Percentiles rank a stretch among this genome's conserved stretches.
phyloP scores from a whole-genome alignment of 2,329 filamentous ascomycete genomes.

The Trichoderma sp. region DNA sequence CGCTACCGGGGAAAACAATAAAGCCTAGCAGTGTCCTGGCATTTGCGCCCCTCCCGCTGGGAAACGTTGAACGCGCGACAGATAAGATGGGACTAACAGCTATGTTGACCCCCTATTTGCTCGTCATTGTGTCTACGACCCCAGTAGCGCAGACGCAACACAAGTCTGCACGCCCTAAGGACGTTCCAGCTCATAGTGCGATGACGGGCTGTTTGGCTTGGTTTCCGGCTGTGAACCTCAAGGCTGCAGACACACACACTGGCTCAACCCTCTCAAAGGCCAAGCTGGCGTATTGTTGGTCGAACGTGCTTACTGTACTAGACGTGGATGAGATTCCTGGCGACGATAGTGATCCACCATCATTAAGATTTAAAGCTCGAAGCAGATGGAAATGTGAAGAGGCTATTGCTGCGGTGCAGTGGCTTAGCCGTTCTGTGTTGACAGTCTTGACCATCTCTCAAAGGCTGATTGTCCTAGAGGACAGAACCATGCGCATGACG shows the following conservation, averaged over 20 bases:
- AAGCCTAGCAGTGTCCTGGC: constrained; percentile 95
- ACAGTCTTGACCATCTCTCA: constrained; percentile 93
- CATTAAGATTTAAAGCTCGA: constrained; percentile 74
- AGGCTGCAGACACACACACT: constrained; percentile 64
- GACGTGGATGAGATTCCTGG: constrained; percentile 74
- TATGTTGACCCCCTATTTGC: constrained; percentile 89
- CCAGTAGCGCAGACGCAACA: constrained; percentile 95
- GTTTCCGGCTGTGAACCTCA: constrained; percentile 95
- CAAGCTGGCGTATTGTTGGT: constrained; percentile 97
- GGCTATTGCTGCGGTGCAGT: constrained; percentile 93
- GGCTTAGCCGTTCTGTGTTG: constrained; percentile 90
- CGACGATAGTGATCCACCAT: constrained; percentile 70
- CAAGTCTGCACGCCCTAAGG: constrained; percentile 87
- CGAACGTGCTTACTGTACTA: constrained; percentile 89
- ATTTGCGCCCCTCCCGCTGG: constrained; percentile 84
- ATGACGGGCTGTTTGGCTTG: constrained; percentile 93
- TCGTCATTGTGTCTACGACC: constrained; percentile 96
- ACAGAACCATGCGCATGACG: constrained; percentile 82
- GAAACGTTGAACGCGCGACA: constrained; percentile 87
- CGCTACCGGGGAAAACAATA: constrained; percentile 60
- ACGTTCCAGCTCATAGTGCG: constrained; percentile 82
- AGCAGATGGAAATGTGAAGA: constrained; percentile 93
- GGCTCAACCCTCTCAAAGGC: constrained; percentile 70
- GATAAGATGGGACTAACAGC: constrained; percentile 89
- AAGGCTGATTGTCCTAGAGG: constrained; percentile 86